These are phyloP conservation scores for Xerocomus potaroensis DNA, from an alignment of 768 basidiomycete genomes.

Conservation along the genomic window DNA sequence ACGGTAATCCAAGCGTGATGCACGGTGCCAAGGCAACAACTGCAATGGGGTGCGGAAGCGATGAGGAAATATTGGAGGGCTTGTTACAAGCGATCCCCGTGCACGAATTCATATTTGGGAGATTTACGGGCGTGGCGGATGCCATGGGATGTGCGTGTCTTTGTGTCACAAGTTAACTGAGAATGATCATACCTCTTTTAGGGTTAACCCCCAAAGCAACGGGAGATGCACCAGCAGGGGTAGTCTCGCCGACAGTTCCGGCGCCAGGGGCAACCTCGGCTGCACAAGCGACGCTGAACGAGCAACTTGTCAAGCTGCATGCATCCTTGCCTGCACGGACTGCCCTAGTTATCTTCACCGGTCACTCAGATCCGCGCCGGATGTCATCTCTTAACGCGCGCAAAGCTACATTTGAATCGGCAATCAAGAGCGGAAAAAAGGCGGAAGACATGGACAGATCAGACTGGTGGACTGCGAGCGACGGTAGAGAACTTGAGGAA, in stretches of 20 bases:
- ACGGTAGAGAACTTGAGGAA: constrained; percentile 76
- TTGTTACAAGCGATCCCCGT: constrained; percentile 52
- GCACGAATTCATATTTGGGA: constrained; percentile 81
- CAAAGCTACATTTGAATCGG: constrained; percentile 68
- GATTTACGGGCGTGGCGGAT: constrained; percentile 81
- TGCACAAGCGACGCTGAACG: constrained; percentile 52
- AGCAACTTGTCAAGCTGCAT: constrained; percentile 59
- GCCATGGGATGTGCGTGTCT: constrained; percentile 67
- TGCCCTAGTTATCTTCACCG: constrained; percentile 80
- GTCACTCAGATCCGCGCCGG: constrained; percentile 80
- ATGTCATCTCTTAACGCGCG: constrained; percentile 73
- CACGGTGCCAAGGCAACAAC: constrained; percentile 82
- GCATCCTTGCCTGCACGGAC: constrained; percentile 70
- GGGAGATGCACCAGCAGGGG: constrained; percentile 30
- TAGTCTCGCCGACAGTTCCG: constrained; percentile 28
- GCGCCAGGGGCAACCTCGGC: constrained; percentile 33
- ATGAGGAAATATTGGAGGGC: constrained; percentile 75
- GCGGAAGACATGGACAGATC: constrained; percentile 52
- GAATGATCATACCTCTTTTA: constrained; percentile 20
- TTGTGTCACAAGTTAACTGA: background rate
- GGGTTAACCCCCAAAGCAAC: constrained; percentile 60
- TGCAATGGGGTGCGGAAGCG: constrained; percentile 65
- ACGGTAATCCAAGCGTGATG: constrained; percentile 79
- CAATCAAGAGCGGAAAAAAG: constrained; percentile 51
- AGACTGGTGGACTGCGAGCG: constrained; percentile 69